Percentiles rank a stretch among this genome's conserved stretches.
Conservation (phyloP, 2,329 filamentous ascomycete species). For the Fusarium udum region DNA sequence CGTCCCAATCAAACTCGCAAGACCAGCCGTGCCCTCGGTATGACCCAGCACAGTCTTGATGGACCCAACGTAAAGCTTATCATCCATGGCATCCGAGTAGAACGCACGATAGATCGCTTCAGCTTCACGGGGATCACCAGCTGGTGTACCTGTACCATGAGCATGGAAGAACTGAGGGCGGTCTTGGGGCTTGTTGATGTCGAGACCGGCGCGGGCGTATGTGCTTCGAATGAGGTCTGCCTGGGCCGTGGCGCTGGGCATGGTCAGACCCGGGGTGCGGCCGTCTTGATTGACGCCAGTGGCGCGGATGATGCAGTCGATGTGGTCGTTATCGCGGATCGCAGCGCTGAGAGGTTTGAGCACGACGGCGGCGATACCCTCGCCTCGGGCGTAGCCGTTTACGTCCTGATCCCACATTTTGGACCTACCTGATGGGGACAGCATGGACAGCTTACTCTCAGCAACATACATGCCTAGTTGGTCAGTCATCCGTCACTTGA, state of each 20-base stretch:
- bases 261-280: not conserved
- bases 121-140: not conserved
- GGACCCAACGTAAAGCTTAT: not conserved
- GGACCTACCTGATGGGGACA: not conserved
- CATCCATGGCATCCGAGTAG: not conserved
- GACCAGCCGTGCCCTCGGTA: accelerated
- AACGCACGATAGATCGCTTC: not conserved
- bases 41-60: not conserved
- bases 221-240: not conserved
- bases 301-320: not conserved
- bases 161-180: not conserved
- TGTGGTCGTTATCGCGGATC: not conserved
- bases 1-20: not conserved
- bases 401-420: not conserved
- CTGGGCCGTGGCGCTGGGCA: not conserved
- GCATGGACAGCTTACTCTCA: not conserved
- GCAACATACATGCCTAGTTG: not conserved
- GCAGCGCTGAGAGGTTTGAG: not conserved
- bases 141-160: not conserved
- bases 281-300: not conserved
- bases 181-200: not conserved
- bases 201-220: not conserved
- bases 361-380: not conserved
- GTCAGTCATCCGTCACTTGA: accelerated
- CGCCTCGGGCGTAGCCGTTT: not conserved